Conservation (phyloP, 2,329 filamentous ascomycete genomes). For the Epichloe uncinata region DNA sequence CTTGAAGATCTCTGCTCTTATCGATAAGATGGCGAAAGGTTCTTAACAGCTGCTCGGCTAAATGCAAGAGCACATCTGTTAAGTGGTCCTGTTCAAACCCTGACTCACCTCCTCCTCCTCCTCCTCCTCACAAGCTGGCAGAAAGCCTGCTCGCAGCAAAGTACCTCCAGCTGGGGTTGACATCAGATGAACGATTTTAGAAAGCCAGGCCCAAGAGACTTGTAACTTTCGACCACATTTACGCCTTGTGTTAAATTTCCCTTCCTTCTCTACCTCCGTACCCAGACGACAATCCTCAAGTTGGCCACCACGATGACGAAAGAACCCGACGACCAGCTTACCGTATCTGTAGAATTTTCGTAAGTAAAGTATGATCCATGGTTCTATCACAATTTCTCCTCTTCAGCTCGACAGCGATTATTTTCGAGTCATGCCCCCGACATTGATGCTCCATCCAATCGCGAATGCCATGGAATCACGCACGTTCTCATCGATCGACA, state of each 20-base stretch:
- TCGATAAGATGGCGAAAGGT: neutral
- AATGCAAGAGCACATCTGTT: neutral
- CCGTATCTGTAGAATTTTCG: slow-evolving; percentile 61
- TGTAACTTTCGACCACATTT: neutral
- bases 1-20: neutral
- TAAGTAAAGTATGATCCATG: slow-evolving; percentile 17
- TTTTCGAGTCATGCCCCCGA: neutral
- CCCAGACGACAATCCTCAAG: neutral
- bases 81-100: neutral
- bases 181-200: neutral
- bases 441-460: neutral
- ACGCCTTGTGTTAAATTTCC: neutral
- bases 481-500: neutral
- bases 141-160: neutral
- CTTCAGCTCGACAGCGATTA: neutral
- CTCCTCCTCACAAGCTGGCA: neutral
- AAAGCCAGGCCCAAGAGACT: neutral
- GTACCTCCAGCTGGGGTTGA: neutral
- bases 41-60: neutral
- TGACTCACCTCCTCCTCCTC: neutral
- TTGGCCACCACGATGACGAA: neutral
- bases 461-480: neutral
- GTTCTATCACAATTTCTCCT: neutral
- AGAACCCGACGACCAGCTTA: slow-evolving; percentile 23
- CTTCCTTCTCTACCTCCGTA: neutral